Evolutionary conservation across 306 rosid species (phyloP).

Genomic region (Cicer bijugum): DNA sequence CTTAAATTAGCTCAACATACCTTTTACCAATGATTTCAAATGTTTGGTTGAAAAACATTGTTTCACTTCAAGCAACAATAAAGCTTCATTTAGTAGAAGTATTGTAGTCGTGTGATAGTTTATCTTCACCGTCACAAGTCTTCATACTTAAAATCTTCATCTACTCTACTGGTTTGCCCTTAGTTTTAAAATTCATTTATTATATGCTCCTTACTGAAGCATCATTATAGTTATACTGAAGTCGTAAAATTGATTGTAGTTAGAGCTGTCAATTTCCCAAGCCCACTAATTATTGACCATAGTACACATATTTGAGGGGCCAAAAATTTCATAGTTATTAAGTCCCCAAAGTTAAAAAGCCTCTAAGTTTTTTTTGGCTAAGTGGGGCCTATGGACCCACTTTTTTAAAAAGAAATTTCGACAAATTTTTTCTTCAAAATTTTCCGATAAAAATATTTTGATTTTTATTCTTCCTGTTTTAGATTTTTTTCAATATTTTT

Average conservation of each 20-base stretch:
- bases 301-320: too few relatives aligned
- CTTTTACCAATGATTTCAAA: not conserved
- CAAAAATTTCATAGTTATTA: too few relatives aligned
- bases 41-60: not conserved
- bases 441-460: too few relatives aligned
- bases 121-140: slow-evolving; percentile 17
- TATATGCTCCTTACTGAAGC: slow-evolving; percentile 24
- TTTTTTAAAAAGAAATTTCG: too few relatives aligned
- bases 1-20: slow-evolving; percentile 11
- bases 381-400: too few relatives aligned
- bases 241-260: not conserved
- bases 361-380: too few relatives aligned
- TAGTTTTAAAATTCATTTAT: slow-evolving; percentile 3
- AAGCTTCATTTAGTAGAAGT: slow-evolving; percentile 22
- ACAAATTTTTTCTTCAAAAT: too few relatives aligned
- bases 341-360: too few relatives aligned
- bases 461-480: too few relatives aligned
- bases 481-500: too few relatives aligned
- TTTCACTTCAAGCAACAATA: slow-evolving; percentile 25
- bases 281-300: too few relatives aligned
- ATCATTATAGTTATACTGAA: slow-evolving; percentile 14
- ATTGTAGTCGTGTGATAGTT: not conserved
- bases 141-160: slow-evolving; percentile 7
- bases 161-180: not conserved
- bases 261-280: too few relatives aligned